A percentile compares a stretch with the other conserved stretches of the same genome.
Conservation (phyloP, 306 rosid genomes). For the Quercus glauca region DNA sequence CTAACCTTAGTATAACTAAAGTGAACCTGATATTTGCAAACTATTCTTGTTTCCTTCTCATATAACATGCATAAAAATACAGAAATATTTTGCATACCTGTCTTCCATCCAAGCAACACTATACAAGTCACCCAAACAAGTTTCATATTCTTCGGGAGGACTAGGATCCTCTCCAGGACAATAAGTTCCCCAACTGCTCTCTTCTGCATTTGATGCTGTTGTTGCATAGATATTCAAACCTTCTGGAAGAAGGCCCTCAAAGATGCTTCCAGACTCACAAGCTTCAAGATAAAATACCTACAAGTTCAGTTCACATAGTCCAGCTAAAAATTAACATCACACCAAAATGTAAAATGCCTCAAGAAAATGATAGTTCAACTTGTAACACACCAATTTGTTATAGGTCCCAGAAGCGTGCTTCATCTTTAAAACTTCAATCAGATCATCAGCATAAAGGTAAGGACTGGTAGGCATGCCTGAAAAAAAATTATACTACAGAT, state of each 20-base stretch:
- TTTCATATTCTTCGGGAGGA: conserved; percentile 82
- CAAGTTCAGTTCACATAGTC: conserved; percentile 14
- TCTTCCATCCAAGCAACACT: conserved; percentile 99
- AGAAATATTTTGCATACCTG: conserved; percentile 46
- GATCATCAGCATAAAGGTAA: conserved; percentile 59
- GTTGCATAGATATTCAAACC: conserved; percentile 84
- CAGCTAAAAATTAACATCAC: conserved; percentile 5
- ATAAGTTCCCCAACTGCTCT: conserved; percentile 96
- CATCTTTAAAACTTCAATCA: conserved; percentile 66
- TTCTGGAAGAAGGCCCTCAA: conserved; percentile 86
- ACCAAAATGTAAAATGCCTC: neutral
- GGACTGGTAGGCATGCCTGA: conserved; percentile 86
- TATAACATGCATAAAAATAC: neutral
- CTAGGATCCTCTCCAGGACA: conserved; percentile 85
- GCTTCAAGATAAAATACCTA: conserved; percentile 97
- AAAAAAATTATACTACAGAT: neutral
- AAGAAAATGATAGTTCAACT: conserved; percentile 17
- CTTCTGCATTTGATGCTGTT: conserved; percentile 81
- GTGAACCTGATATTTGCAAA: neutral
- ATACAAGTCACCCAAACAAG: conserved; percentile 88
- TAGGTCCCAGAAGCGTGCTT: conserved; percentile 81
- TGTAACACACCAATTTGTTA: conserved; percentile 59
- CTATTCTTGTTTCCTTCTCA: conserved; percentile 15
- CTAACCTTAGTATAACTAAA: neutral
- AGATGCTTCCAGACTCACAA: conserved; percentile 95